These are phyloP conservation scores for Ogataea hybrid DNA, from an alignment of 1,139 yeast species.

Conservation along the genomic window DNA sequence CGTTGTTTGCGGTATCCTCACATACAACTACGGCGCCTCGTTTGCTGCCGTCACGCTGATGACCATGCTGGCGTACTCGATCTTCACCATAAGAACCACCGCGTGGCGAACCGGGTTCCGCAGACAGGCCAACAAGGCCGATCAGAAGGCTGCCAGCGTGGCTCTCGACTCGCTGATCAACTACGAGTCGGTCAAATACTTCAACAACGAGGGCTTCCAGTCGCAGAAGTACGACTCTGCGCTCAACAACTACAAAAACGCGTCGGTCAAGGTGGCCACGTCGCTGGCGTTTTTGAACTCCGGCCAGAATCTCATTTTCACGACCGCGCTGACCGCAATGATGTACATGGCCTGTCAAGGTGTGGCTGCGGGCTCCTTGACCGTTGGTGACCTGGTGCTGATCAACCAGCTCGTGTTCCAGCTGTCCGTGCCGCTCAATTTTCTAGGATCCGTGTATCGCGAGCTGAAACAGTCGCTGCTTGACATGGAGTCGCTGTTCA, in stretches of 20 bases:
- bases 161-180: conserved; percentile 93
- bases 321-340: conserved; percentile 91
- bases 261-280: conserved; percentile 86
- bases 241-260: conserved; percentile 69
- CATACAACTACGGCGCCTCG: conserved; percentile 85
- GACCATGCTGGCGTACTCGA: conserved; percentile 84
- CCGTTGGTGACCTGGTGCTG: conserved; percentile 95
- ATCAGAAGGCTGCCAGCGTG: conserved; percentile 89
- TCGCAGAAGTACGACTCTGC: conserved; percentile 80
- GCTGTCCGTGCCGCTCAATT: conserved; percentile 89
- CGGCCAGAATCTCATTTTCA: conserved; percentile 90
- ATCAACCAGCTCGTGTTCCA: conserved; percentile 96
- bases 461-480: conserved; percentile 89
- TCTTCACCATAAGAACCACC: conserved; percentile 88
- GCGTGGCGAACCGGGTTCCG: conserved; percentile 96
- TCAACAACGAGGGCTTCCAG: conserved; percentile 83
- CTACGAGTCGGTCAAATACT: conserved; percentile 91
- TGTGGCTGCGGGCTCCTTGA: conserved; percentile 73
- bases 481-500: conserved; percentile 90
- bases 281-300: conserved; percentile 87
- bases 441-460: conserved; percentile 91
- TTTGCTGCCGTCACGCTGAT: conserved; percentile 87
- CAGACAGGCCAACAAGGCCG: conserved; percentile 89
- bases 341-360: conserved; percentile 99
- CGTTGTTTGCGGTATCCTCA: conserved; percentile 88